Conservation (phyloP, 768 basidiomycete species). For the Rhizopogon salebrosus region DNA sequence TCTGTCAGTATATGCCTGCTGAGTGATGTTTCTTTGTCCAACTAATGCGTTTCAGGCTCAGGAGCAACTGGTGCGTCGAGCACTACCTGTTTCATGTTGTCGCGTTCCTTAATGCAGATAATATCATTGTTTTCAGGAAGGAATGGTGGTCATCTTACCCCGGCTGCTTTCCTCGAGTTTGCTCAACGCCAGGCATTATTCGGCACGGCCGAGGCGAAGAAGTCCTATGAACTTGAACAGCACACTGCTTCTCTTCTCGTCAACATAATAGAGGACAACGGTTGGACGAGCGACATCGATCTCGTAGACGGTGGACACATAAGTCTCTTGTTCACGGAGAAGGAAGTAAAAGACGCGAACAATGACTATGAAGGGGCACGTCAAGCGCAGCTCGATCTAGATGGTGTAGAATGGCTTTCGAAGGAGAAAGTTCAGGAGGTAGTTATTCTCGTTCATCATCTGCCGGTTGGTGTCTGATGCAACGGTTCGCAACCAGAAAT, state of each 20-base stretch:
- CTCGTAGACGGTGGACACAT: slow-evolving; percentile 55
- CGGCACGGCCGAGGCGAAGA: slow-evolving; percentile 51
- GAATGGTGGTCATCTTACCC: slow-evolving; percentile 75
- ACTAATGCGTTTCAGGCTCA: slow-evolving; percentile 39
- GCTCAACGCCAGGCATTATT: slow-evolving; percentile 28
- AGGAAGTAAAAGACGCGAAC: slow-evolving; percentile 33
- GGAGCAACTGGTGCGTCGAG: slow-evolving; percentile 64
- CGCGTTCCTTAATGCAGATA: background rate
- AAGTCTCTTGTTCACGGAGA: slow-evolving; percentile 40
- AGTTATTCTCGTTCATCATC: slow-evolving; percentile 5
- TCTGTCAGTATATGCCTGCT: slow-evolving; percentile 50
- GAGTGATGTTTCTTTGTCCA: background rate
- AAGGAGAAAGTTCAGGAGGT: slow-evolving; percentile 47
- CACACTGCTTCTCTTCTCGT: slow-evolving; percentile 48
- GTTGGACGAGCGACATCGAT: slow-evolving; percentile 49
- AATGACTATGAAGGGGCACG: slow-evolving; percentile 50
- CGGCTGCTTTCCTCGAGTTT: slow-evolving; percentile 45
- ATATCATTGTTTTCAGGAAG: slow-evolving; percentile 42
- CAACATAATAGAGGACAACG: slow-evolving; percentile 39
- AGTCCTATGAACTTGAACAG: slow-evolving; percentile 50
- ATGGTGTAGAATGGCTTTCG: slow-evolving; percentile 40
- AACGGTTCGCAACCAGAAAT: slow-evolving; percentile 12
- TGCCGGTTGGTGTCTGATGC: background rate
- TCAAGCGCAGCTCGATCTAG: slow-evolving; percentile 44
- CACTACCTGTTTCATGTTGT: background rate